Conservation (phyloP, 108 stramenopile species). For the Nitzschia sp. region DNA sequence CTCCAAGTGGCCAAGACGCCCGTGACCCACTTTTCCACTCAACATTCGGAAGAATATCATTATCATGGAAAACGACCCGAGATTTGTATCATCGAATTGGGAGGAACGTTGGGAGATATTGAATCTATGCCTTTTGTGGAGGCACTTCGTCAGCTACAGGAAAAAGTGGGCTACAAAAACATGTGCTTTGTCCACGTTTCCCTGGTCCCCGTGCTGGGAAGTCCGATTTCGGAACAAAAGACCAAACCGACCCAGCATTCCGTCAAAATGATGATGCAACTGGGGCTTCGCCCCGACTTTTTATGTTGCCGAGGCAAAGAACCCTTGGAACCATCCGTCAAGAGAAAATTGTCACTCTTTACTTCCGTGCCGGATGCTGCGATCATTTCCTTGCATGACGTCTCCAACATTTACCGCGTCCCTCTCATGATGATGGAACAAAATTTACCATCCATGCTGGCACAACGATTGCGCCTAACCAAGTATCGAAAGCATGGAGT, state of each 20-base stretch:
- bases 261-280: conserved; percentile 84
- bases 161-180: conserved; percentile 89
- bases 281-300: conserved; percentile 94
- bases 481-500: conserved; percentile 33
- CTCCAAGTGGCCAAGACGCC: conserved; percentile 70
- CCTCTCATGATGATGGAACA: conserved; percentile 94
- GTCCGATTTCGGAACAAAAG: conserved; percentile 91
- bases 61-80: conserved; percentile 58
- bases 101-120: conserved; percentile 99
- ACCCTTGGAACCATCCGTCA: conserved; percentile 75
- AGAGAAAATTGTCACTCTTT: conserved; percentile 91
- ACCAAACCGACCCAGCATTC: conserved; percentile 99
- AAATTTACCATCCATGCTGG: conserved; percentile 76
- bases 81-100: conserved; percentile 97
- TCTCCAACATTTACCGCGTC: conserved; percentile 98
- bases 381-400: conserved; percentile 96
- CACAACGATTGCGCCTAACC: conserved; percentile 67
- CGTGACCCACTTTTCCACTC: conserved; percentile 43
- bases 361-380: conserved; percentile 86
- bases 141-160: conserved; percentile 96
- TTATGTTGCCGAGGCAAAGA: conserved; percentile 90
- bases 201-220: conserved; percentile 88
- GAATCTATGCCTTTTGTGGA: conserved; percentile 92
- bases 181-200: conserved; percentile 95
- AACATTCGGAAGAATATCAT: conserved; percentile 17